phyloP scores from a whole-genome alignment of 228 moss, liverwort and hornwort genomes.

The Sphagnum fallax region DNA sequence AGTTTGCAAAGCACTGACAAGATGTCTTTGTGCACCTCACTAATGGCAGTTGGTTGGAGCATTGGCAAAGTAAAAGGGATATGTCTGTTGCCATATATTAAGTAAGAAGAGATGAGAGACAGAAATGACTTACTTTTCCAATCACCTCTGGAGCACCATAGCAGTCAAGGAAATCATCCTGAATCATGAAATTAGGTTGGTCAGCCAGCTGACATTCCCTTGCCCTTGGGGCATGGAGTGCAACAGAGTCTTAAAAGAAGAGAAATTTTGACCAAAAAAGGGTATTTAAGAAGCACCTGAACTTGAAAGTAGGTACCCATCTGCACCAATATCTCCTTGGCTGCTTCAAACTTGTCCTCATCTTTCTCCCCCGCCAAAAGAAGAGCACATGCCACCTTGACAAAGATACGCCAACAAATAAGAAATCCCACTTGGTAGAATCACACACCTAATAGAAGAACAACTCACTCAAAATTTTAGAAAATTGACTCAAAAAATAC shows the following conservation, averaged over 20 bases:
- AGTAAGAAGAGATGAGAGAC: not conserved
- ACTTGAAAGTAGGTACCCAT: constrained; percentile 99
- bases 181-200: not conserved
- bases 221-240: no score
- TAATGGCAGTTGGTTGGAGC: no score
- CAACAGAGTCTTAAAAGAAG: no score
- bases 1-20: no score
- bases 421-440: not conserved
- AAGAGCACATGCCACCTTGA: constrained; percentile 90
- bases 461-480: no score
- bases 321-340: constrained; percentile 72
- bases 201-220: not conserved
- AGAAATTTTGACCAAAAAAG: not conserved
- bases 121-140: constrained; percentile 57
- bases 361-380: constrained; percentile 69
- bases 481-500: no score
- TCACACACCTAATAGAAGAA: no score
- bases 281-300: constrained; percentile 38
- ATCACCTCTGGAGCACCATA: constrained; percentile 84
- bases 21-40: no score
- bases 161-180: constrained; percentile 93
- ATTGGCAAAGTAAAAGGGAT: no score
- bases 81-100: not conserved
- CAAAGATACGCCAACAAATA: not conserved
- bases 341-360: constrained; percentile 62